Evolutionary conservation across 805 yeast species (phyloP), one percentile per base, ranked within the genome.

Genomic region (Spathaspora gorwiae): DNA sequence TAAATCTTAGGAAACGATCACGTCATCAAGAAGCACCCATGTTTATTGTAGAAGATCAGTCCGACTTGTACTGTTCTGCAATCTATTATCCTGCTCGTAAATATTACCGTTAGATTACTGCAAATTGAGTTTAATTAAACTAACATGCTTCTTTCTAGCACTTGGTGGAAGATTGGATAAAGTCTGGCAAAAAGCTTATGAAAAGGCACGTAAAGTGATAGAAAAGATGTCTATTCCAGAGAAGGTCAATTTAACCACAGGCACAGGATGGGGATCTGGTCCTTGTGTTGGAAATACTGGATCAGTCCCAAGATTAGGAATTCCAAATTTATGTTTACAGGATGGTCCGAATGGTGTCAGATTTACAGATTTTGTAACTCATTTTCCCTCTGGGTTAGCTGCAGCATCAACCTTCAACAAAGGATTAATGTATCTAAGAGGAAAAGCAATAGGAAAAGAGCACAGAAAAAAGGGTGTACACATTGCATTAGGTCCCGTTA

Each of bases 251-350:
- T 60, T 81, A 41, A 81, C 85, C 6, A 76, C 84, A 3, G 86
- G 85, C 13, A 78, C 80, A 11, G 83, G 83, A 14, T 79, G 82
- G 79, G 80, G 80, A 1, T 69, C 79, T 27, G 84, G 83, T 6
- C 81, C 81, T 2, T 78, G 84, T 56, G 69, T 78, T 31, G 85
- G 84, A 1, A 81, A 80, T 54, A 78, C 84, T 0, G 84, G 84
- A 0, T 65, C 76, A 6, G 73, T 80, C 38, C 81, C 80, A 19
- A 60, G 84, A 29, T 61, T 80, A 26, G 78, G 76, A 7, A 75
- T 79, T 43, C 78, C 80, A 3, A 68, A 76, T 8, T 57, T 81
- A 11, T 81, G 86, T 52, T 65, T 80, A 27, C 84, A 80, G 52
- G 84, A 81, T 61, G 84, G 83, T 5, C 83, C 84, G 6, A 72